Evolutionary conservation across 2,329 filamentous ascomycete species (phyloP).

Genomic region (Hymenoscyphus occultus): DNA sequence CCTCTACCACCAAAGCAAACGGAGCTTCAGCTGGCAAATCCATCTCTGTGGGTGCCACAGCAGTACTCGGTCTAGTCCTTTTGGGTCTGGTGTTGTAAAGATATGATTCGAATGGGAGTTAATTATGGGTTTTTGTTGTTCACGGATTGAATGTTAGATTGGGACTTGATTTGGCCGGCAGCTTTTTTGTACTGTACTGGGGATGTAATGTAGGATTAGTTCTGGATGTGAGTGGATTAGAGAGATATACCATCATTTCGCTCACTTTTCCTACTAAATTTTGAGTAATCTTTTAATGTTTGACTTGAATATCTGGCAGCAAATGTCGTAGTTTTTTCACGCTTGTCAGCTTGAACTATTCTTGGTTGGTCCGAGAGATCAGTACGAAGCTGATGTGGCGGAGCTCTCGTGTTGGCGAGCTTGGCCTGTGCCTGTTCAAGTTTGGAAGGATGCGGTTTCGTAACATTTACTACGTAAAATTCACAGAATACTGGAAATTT

Average conservation of each 20-base stretch:
- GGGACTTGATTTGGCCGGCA: neutral
- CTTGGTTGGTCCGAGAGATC: neutral
- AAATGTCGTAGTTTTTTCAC: neutral
- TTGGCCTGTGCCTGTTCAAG: neutral
- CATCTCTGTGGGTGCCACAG: slow-evolving; percentile 4
- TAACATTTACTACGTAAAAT: neutral
- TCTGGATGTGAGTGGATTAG: neutral
- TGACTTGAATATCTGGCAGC: neutral
- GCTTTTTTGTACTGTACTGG: neutral
- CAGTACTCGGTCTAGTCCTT: slow-evolving; percentile 1
- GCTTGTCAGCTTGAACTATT: neutral
- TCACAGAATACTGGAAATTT: neutral
- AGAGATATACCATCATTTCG: neutral
- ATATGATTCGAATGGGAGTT: neutral
- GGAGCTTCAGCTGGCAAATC: slow-evolving; percentile 9
- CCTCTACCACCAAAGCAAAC: neutral
- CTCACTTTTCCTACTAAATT: neutral
- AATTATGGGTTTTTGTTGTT: neutral
- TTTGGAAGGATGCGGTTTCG: neutral
- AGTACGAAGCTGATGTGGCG: neutral
- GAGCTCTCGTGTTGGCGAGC: neutral
- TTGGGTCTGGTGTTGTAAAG: slow-evolving; percentile 7
- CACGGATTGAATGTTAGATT: neutral
- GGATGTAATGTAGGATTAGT: slow-evolving; percentile 2
- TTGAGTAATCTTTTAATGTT: neutral